Evolutionary conservation across 306 rosid genomes (phyloP), one percentile per base, ranked within the genome.

Genomic region (Rosa lucieae): DNA sequence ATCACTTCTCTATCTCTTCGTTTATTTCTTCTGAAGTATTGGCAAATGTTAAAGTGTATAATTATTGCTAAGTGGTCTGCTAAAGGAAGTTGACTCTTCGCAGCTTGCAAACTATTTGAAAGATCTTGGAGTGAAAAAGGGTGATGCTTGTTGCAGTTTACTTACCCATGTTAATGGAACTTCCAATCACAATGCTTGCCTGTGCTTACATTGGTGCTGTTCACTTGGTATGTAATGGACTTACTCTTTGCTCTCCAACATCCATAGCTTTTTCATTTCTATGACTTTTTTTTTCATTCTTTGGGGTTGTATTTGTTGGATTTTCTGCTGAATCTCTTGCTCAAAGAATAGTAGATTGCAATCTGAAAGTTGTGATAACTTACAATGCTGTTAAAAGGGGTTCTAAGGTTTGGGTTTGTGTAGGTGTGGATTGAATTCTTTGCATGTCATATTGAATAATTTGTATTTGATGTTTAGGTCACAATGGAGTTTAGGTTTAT

Each of bases 181-280:
- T 95, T 75, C 99, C 99, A 59, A 90, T 93, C 77, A 83, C 99
- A 74, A 95, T 95, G 99, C 99, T 95, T 66, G 99, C 99, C 0
- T 95, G 99, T 79, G 99, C 99, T 49, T 96, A 98, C 63, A 88
- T 95, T 83, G 99, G 98, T 52, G 99, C 98, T 40, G 90, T 95
- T 81, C 99, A 95, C 86, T 95, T 98, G 92, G 98, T 95, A 93
- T 82, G 51, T 23, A 20, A 62, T 61, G 49, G 58, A 47, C 23
- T 79, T 69, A 29, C 21, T 53, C 37, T 77, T 59, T 70, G 21
- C 55, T 21, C 74, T 43, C 74, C 43, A 52, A 40, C 68, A 79
- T 80, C 67, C 49, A 59, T 47, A 49, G 69, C 73, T 66, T 72
- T 75, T 72, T 80, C 35, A 40, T 26, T 67, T 72, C 6, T 21